Conservation (phyloP, 257 asterid genomes). For the Rhazya stricta region DNA sequence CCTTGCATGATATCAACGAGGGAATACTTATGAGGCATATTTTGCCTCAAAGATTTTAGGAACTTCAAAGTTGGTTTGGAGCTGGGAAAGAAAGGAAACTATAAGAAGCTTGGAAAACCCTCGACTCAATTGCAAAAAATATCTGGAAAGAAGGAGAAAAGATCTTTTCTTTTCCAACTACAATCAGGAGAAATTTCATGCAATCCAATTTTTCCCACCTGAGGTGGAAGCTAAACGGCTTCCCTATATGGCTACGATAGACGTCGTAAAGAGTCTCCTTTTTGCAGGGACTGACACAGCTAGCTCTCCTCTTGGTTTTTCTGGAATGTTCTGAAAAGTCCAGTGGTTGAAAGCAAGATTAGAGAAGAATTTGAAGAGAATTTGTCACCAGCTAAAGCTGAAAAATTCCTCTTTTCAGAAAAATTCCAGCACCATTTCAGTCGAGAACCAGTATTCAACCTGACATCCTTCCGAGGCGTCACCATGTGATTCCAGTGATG, state of each 20-base stretch:
- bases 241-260: neutral
- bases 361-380: neutral
- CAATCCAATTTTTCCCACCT: neutral
- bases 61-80: slow-evolving; percentile 9
- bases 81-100: slow-evolving; percentile 12
- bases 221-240: neutral
- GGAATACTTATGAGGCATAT: slow-evolving; percentile 3
- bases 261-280: neutral
- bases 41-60: slow-evolving; percentile 11
- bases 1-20: neutral
- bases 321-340: neutral
- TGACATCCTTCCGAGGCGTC: slow-evolving; percentile 16
- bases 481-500: neutral
- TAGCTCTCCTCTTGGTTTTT: slow-evolving; percentile 9
- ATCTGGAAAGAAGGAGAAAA: neutral
- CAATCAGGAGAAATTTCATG: neutral
- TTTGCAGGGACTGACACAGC: slow-evolving; percentile 5
- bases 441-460: neutral
- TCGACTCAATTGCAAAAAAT: neutral
- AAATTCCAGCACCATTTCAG: neutral
- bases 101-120: neutral
- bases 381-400: neutral
- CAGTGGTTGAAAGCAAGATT: slow-evolving; percentile 4
- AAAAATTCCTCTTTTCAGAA: neutral
- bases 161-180: neutral